Evolutionary conservation across 225 moss, liverwort and hornwort genomes (phyloP), one percentile per base, ranked within the genome.

Genomic region (Physcomitrium patens): DNA sequence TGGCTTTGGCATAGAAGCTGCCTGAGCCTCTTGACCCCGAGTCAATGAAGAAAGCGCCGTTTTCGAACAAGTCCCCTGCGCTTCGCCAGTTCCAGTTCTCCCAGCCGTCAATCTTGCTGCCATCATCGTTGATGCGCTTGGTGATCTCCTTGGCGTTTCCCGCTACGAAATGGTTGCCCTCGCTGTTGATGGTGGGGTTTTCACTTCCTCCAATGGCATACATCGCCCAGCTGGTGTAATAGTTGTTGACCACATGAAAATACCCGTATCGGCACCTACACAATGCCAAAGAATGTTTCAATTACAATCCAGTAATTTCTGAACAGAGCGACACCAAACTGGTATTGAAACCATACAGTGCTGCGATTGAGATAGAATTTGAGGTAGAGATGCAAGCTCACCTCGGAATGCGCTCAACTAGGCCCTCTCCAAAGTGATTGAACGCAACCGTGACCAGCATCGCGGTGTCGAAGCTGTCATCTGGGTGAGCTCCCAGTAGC

Each of bases 121-220:
- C 81, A 22, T 82, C 85, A 59, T 78, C 81, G 31, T 86, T 59
- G 46, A 94, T 82, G 58, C 89, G 87, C 78, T 89, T 87, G 3
- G 91, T 90, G 19, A 95, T 80, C 83, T 91, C 74, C 53, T 81
- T 88, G 59, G 8, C 31, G 28, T 9, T 60, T 4, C 87, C 87
- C 0, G 90, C 95, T 16, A 90, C 63, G 71, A 84, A 96, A n/a
- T 88, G 83, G 57, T 96, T 96, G 11, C 91, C 87, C 65, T 96
- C 91, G 62, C 95, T 91, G 84, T 90, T 90, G 77, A 96, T 90
- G 12, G 90, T 91, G 50, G 95, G 95, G 15, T 13, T 50, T 27
- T 87, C 95, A 20, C 95, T 96, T 10, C 95, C 95, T 31, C 95
- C 95, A 3, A 96, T 89, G 17, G 93, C 95, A 45, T 91, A 96